These are phyloP conservation scores for Gossypium herbaceum DNA, from an alignment of 345 rosid species.

Conservation along the genomic window DNA sequence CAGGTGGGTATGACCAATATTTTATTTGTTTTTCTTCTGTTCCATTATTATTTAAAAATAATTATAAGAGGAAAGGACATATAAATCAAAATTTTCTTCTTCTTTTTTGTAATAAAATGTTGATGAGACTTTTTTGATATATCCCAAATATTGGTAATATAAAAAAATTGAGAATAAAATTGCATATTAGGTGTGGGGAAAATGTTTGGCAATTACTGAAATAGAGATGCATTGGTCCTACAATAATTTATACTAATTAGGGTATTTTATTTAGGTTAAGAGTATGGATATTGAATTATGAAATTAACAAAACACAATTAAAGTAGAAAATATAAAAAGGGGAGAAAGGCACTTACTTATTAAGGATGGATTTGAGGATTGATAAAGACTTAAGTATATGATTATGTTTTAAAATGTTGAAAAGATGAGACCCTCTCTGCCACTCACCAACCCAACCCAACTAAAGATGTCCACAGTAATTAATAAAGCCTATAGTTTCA, in stretches of 20 bases:
- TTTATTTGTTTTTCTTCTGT: too few relatives aligned
- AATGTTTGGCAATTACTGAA: background rate
- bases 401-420: conserved; percentile 30
- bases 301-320: background rate
- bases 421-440: conserved; percentile 40
- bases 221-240: background rate
- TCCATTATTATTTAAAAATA: too few relatives aligned
- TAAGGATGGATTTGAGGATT: conserved; percentile 28
- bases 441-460: conserved; percentile 71
- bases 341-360: background rate
- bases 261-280: background rate
- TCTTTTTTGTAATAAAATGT: too few relatives aligned
- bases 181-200: background rate
- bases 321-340: background rate
- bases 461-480: conserved; percentile 18
- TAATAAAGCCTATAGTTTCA: conserved; percentile 7
- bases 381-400: conserved; percentile 26
- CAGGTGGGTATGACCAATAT: background rate
- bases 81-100: too few relatives aligned
- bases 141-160: background rate
- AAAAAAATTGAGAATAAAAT: background rate
- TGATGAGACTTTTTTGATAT: too few relatives aligned
- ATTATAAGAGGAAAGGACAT: too few relatives aligned
- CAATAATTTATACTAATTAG: background rate
- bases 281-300: background rate